Conservation (phyloP, 2,329 filamentous ascomycete genomes). For the Xylariaceae sp. region DNA sequence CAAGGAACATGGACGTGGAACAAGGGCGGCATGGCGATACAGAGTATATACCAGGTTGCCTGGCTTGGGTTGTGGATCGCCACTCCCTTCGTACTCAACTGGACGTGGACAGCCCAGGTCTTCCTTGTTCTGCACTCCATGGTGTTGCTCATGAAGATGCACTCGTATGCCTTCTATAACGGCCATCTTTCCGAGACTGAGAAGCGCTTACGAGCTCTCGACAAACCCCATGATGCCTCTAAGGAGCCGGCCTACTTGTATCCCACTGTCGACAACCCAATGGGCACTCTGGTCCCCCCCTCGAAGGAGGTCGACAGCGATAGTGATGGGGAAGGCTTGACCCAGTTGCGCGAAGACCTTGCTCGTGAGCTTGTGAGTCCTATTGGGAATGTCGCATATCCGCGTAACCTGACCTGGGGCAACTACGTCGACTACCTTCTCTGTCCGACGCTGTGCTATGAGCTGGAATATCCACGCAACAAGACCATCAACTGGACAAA, state of each 20-base stretch:
- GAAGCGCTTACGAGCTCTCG: slow-evolving; percentile 73
- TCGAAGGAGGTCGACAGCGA: slow-evolving; percentile 38
- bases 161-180: slow-evolving; percentile 98
- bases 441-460: slow-evolving; percentile 95
- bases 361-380: slow-evolving; percentile 89
- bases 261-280: slow-evolving; percentile 56
- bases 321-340: slow-evolving; percentile 44
- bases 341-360: slow-evolving; percentile 75
- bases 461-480: slow-evolving; percentile 89
- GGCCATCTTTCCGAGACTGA: slow-evolving; percentile 88
- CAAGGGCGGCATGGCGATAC: slow-evolving; percentile 71
- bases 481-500: slow-evolving; percentile 71
- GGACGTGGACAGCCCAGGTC: slow-evolving; percentile 97
- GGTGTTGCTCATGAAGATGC: slow-evolving; percentile 96
- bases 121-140: slow-evolving; percentile 90
- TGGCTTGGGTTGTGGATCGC: slow-evolving; percentile 84
- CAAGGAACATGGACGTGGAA: slow-evolving; percentile 64
- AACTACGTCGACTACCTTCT: slow-evolving; percentile 87
- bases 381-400: slow-evolving; percentile 84
- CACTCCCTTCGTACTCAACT: slow-evolving; percentile 78
- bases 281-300: slow-evolving; percentile 31
- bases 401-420: slow-evolving; percentile 73
- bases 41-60: slow-evolving; percentile 72
- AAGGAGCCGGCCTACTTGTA: slow-evolving; percentile 73
- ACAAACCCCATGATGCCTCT: slow-evolving; percentile 67